phyloP scores from a whole-genome alignment of 1,284 basidiomycete species.

The Exsudoporus floridanus region DNA sequence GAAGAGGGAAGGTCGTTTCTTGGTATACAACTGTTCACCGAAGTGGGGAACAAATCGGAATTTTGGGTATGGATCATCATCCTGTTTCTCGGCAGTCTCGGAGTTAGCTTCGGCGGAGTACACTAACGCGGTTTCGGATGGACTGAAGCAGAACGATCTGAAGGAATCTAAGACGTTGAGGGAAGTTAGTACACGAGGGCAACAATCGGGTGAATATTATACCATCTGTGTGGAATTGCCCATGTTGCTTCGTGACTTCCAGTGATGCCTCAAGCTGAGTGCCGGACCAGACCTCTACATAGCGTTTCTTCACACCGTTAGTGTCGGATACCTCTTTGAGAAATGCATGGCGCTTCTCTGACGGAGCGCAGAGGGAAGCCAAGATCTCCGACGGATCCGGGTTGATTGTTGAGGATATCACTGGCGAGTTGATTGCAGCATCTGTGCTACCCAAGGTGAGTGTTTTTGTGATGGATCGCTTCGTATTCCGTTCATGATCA shows the following conservation, averaged over 20 bases:
- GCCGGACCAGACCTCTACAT: constrained; percentile 61
- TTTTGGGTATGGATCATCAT: constrained; percentile 43
- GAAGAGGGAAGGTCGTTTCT: constrained; percentile 51
- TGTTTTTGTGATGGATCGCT: constrained; percentile 44
- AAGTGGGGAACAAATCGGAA: constrained; percentile 55
- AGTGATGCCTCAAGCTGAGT: constrained; percentile 42
- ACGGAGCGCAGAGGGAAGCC: constrained; percentile 46
- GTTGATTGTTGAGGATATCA: constrained; percentile 24
- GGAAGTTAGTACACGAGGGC: not conserved
- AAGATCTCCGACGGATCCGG: constrained; percentile 47
- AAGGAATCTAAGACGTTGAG: constrained; percentile 42
- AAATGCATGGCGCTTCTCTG: constrained; percentile 44
- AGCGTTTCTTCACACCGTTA: constrained; percentile 44
- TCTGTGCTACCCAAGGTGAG: constrained; percentile 32
- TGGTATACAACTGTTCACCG: constrained; percentile 53
- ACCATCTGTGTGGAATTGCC: constrained; percentile 65
- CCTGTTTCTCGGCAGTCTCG: constrained; percentile 27
- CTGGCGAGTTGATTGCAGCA: constrained; percentile 7
- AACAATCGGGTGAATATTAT: not conserved
- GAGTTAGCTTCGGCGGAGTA: constrained; percentile 57
- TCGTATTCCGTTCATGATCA: constrained; percentile 51
- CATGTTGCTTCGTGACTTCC: constrained; percentile 61
- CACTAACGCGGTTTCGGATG: constrained; percentile 49
- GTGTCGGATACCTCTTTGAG: constrained; percentile 42
- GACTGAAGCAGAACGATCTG: constrained; percentile 50